Conservation (phyloP, 208 protist genomes). For the Vickermania ingenoplastis region DNA sequence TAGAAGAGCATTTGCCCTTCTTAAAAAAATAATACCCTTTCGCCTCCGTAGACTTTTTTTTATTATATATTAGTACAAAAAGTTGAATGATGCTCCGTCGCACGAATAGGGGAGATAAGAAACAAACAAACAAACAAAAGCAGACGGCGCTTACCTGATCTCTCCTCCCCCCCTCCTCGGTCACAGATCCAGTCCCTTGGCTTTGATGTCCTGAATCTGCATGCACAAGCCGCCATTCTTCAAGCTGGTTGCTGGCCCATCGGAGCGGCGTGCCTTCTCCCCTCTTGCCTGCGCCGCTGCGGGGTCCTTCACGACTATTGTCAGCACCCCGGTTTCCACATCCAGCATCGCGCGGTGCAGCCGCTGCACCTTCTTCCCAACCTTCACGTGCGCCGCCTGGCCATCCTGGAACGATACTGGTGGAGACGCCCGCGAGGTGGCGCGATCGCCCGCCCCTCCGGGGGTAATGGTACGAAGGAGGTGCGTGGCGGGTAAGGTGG, state of each 20-base stretch:
- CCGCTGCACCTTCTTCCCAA: constrained; percentile 40
- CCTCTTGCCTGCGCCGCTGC: neutral
- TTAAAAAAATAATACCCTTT: too few species aligned
- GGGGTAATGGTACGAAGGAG: neutral
- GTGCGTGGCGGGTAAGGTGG: neutral
- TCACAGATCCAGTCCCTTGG: constrained; percentile 35
- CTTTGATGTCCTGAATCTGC: constrained; percentile 83
- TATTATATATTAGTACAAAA: too few species aligned
- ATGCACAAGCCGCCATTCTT: constrained; percentile 76
- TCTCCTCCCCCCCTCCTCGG: too few species aligned
- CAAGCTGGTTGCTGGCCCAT: constrained; percentile 32
- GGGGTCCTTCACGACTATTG: constrained; percentile 53
- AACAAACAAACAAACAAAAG: too few species aligned
- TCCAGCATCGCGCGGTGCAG: constrained; percentile 54
- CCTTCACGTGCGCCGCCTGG: constrained; percentile 10
- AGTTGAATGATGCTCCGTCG: too few species aligned
- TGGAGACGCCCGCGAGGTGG: neutral
- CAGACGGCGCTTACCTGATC: too few species aligned
- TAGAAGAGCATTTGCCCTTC: too few species aligned
- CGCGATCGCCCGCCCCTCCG: neutral
- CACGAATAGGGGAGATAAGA: too few species aligned
- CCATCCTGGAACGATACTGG: constrained; percentile 8
- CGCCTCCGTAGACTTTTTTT: too few species aligned
- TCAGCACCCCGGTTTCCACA: constrained; percentile 55
- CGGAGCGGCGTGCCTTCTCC: constrained; percentile 20